Evolutionary conservation across 352 stramenopile species (phyloP), one percentile per base, ranked within the genome.

Genomic region (Globisporangium polare): DNA sequence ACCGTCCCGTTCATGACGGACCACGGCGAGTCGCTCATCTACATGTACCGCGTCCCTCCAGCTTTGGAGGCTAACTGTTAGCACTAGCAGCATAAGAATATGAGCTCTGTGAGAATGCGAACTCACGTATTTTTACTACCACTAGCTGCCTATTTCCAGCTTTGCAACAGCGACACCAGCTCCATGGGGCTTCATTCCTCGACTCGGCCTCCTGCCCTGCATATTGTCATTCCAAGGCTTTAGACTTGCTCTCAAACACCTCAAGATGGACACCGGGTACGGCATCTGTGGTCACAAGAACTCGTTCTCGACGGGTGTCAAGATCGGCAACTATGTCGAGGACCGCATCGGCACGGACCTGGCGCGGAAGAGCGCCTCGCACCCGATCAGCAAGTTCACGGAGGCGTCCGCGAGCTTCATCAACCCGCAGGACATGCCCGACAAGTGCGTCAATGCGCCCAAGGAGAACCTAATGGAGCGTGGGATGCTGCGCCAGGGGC

Each of bases 271-370:
- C 58, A 52, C 71, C 31, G 85, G 85, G 8, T 92, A 83, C 54
- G 85, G 85, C 43, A 80, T 92, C 45, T 90, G 83, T 51, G 83
- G 85, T 3, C 85, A 92, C 77, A 92, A 92, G 78, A 94, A 94
- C 74, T 70, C 78, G 63, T 94, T 87, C 63, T 80, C 72, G 9
- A 84, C 79, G 22, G 73, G 74, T 29, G 79, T 91, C 49, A 90
- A 91, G 67, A 69, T 90, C 62, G 83, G 85, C 35, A 94, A 92
- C 66, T 94, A 89, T 70, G 85, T 92, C 33, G 83, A 94, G 53
- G 85, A 94, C 49, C 76, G 82, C 15, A 83, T 90, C 42, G 85
- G 85, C n/a, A 59, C 54, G 0, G 60, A 78, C 7, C 66, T 92
- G 27, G 85, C 83, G 27, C 55, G 43, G 1, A 68, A 55, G 49